Base-by-base conservation (phyloP, 805 yeast genomes). In the Ogataea pilisensis region DNA sequence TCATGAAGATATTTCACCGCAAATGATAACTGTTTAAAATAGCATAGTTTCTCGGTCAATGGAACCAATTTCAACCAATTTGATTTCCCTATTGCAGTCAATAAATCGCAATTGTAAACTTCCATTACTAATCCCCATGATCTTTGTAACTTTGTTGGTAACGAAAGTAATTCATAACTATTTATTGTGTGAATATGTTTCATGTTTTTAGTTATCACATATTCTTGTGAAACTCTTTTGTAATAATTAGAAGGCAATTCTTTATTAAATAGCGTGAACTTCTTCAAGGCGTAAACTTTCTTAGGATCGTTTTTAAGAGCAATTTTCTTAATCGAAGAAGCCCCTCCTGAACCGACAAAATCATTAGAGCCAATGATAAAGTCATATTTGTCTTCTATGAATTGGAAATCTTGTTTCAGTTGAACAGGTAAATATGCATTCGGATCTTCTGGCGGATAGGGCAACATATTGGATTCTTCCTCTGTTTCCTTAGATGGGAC, bases 61-160 rank as follows among this genome's bases (percentile, higher is more conserved):
- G 73, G 68, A 1, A 72, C 54, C 16, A 34, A 51, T 51, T 73
- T 77, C 8, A 20, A 17, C 87, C 89, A 84, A 13, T 78, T 80
- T 0, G 78, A 66, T 46, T 72, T 71, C 27, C 70, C 63, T 37
- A 82, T 74, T 35, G 76, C 54, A 41, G 72, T 68, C 52, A 78
- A 78, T 35, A 84, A 60, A 58, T 84, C 93, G 36, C 82, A 82
- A 17, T 61, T 62, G 50, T 87, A 82, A 39, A 63, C 72, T 47
- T 82, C 86, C 71, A 84, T 65, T 3, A 80, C 71, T 57, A 84
- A 75, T 2, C 91, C 93, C 93, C 93, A 85, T 2, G 86, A 82
- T 47, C 89, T 65, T 2, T 75, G 69, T 44, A 81, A 59, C 17
- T 76, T 72, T 1, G 82, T 69, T 41, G 82, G 84, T 17, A 82